Evolutionary conservation across 1,284 basidiomycete species (phyloP), one percentile per base, ranked within the genome.

Genomic region (Pyrrhoderma lamaoense): DNA sequence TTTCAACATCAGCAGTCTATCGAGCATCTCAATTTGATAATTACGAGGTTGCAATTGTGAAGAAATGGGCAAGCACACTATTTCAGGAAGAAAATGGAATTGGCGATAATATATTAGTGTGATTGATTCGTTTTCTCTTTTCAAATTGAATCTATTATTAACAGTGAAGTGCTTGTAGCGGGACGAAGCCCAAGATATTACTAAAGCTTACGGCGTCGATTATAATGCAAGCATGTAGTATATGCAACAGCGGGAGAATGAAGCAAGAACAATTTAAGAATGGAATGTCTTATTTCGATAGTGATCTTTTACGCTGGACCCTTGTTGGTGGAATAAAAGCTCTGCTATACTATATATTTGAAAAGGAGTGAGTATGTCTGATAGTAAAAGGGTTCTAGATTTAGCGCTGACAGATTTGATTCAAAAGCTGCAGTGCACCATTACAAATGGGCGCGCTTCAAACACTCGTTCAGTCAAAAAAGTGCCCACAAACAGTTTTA

Each of bases 31-130:
- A 70, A 19, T 63, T 82, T 3, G 66, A 71, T 11, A 62, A 59
- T 11, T 78, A 82, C 44, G 80, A 85, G 42, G 58, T 65, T 9
- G 58, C 56, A 11, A 74, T 78, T 4, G 79, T 83, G 56, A 62
- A 66, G 25, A 69, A 71, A 2, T 90, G 87, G 87, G 77, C 74
- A 55, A 88, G 86, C 60, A 80, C 84, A 0, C 68, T 89, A 16
- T 90, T 90, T 62, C 84, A 87, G 60, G 79, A 70, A 45, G 77
- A 70, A 50, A 88, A 80, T 56, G 87, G 87, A 2, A 89, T 90
- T 23, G 87, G 88, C 56, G 87, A 90, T 60, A 79, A 76, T 8
- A 84, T 89, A 51, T 69, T 90, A 16, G 72, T 88, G 85, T 85
- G 63, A 57, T 61, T 56, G 9, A 14, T 18, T 40, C 38, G 38